phyloP scores from a whole-genome alignment of 805 yeast species.

The Yamadazyma nakazawae region DNA sequence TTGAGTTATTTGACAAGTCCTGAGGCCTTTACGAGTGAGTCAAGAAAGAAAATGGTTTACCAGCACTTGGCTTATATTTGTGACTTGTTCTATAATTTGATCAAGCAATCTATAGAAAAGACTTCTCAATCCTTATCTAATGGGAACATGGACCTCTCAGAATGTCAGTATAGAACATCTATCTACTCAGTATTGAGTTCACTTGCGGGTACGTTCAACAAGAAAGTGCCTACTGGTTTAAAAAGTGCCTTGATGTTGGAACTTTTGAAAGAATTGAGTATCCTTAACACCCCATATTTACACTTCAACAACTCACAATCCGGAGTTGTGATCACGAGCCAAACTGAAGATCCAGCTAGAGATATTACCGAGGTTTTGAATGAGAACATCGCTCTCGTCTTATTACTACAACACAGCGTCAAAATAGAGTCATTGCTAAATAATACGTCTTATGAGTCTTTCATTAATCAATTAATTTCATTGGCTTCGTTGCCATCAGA shows the following conservation, averaged over 20 bases:
- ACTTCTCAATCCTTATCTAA: not conserved
- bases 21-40: slow-evolving; percentile 38
- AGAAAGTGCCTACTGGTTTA: slow-evolving; percentile 18
- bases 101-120: slow-evolving; percentile 14
- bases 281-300: slow-evolving; percentile 6
- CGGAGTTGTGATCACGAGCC: not conserved
- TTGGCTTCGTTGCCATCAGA: slow-evolving; percentile 43
- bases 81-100: slow-evolving; percentile 17
- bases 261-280: slow-evolving; percentile 24
- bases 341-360: slow-evolving; percentile 14
- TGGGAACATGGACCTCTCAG: slow-evolving; percentile 8
- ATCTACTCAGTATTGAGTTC: slow-evolving; percentile 24
- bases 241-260: slow-evolving; percentile 15
- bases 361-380: slow-evolving; percentile 9
- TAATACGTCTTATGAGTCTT: slow-evolving; percentile 10
- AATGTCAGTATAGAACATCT: slow-evolving; percentile 18
- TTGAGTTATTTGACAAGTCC: slow-evolving; percentile 51
- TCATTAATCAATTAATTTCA: slow-evolving; percentile 27
- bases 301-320: slow-evolving; percentile 7
- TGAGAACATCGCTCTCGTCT: slow-evolving; percentile 7
- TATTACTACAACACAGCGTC: slow-evolving; percentile 24
- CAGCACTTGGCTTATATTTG: slow-evolving; percentile 19
- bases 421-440: slow-evolving; percentile 17
- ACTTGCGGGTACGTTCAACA: slow-evolving; percentile 28
- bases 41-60: slow-evolving; percentile 36